Base-by-base conservation (phyloP, 257 asterid species). In the Petunia secreta region DNA sequence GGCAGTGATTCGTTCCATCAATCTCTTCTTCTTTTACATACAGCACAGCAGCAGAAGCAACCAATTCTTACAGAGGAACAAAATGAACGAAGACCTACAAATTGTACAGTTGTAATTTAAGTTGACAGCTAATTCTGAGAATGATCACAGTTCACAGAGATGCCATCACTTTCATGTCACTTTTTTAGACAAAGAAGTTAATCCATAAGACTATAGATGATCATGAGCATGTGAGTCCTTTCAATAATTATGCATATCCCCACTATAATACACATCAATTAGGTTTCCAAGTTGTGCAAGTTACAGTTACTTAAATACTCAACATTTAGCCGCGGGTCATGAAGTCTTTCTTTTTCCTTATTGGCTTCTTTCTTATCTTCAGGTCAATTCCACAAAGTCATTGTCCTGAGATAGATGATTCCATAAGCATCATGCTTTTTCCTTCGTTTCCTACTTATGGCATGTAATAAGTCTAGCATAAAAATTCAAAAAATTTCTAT, bases 211-310 rank as follows among this genome's bases (percentile, higher is more conserved):
- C 1, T 39, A 15, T 7, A 67, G 14, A 63, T 38, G 39, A 41
- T 25, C 25, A 25, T 34, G 11, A 67, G 39, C 75, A 43, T 67
- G 54, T 43, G 75, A 7, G 39, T 15, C 39, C 41, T 67, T 43
- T 67, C 75, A 8, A 67, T 43, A 67, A 43, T n/a, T 43, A 66
- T 66, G 8, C 6, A 66, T 41, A n/a, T 66, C 16, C 75, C 38
- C 38, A 8, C 39, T 43, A 67, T 7, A 15, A 41, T 40, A 6
- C 36, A 15, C 15, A 41, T 41, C 43, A n/a, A 8, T 43, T 43
- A 43, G 75, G 75, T 68, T 16, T 43, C 10, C 57, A 44, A 68
- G 75, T 43, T 68, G 75, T 68, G 55, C 80, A 75, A 75, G 50
- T 65, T 3, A 37, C 64, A 75, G 54, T 75, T 59, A 55, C 54